Base-by-base conservation (phyloP, 164 flowering plant species). In the Aristolochia californica region DNA sequence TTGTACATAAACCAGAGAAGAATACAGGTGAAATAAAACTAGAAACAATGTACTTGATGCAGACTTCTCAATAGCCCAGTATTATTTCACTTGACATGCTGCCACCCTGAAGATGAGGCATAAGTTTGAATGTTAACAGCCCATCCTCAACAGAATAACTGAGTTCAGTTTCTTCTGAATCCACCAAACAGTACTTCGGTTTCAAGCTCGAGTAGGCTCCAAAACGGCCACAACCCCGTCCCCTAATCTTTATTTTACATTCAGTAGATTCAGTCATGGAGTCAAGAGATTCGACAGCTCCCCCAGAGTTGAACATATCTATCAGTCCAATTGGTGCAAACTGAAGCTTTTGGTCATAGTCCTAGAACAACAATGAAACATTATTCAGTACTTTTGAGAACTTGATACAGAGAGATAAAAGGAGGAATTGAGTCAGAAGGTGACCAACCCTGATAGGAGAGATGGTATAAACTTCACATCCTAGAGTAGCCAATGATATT, bases 251-350 rank as follows among this genome's bases (percentile, higher is more conserved):
- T 24, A 87, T 43, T 14, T 5, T 50, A 55, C 76, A 70, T 7
- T 59, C 59, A 47, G 72, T 49, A 43, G 49, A 30, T 40, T 73
- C 67, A 48, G 4, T 58, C n/a, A n/a, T 49, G 72, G 45, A 65
- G 45, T 58, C 50, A n/a, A 83, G 45, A 23, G 71, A 63, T 55
- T 80, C 76, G 23, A 79, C 60, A 16, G 84, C 85, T 59, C 96
- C 91, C 38, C 88, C 89, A 14, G 83, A 76, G 72, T 85, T 83
- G 71, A 80, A 83, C 96, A 84, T 87, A 61, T 85, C 79, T 12
- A 83, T 62, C 61, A 84, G 67, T 44, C 91, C 91, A 55, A 88
- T 62, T 1, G 91, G 89, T 54, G 88, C 84, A 62, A 87, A 83
- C 0, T 69, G 73, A 56, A 81, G 28, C 21, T 56, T 56, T 38